These are phyloP conservation scores for Myxozyma kluyveri DNA, from an alignment of 805 yeast species.

Conservation along the genomic window DNA sequence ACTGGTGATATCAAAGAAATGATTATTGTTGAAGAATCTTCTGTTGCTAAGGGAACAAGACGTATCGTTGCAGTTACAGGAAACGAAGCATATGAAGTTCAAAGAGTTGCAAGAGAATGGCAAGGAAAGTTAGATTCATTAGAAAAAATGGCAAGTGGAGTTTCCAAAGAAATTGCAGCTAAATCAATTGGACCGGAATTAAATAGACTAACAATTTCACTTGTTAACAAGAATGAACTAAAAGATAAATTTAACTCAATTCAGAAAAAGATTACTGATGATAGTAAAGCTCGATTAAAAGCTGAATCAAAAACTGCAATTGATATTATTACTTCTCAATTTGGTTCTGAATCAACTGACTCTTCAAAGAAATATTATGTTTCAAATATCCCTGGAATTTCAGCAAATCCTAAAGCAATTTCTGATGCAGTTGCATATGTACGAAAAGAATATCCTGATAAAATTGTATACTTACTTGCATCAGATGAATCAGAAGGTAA, in stretches of 20 bases:
- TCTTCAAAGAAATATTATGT: conserved; percentile 58
- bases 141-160: conserved; percentile 64
- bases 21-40: conserved; percentile 87
- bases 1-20: conserved; percentile 92
- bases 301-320: conserved; percentile 78
- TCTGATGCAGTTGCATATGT: conserved; percentile 86
- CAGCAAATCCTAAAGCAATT: conserved; percentile 88
- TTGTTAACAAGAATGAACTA: conserved; percentile 71
- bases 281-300: conserved; percentile 81
- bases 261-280: conserved; percentile 86
- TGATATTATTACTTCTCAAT: conserved; percentile 71
- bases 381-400: conserved; percentile 60
- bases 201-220: conserved; percentile 79
- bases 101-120: conserved; percentile 75
- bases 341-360: conserved; percentile 39
- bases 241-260: conserved; percentile 70
- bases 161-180: conserved; percentile 73
- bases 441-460: conserved; percentile 70
- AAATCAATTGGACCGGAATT: conserved; percentile 82
- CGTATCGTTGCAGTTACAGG: conserved; percentile 98
- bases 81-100: conserved; percentile 83
- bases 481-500: conserved; percentile 49
- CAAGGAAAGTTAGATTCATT: conserved; percentile 58
- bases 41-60: conserved; percentile 98
- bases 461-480: conserved; percentile 75